phyloP scores from a whole-genome alignment of 306 rosid species.

The Potentilla sterilis region DNA sequence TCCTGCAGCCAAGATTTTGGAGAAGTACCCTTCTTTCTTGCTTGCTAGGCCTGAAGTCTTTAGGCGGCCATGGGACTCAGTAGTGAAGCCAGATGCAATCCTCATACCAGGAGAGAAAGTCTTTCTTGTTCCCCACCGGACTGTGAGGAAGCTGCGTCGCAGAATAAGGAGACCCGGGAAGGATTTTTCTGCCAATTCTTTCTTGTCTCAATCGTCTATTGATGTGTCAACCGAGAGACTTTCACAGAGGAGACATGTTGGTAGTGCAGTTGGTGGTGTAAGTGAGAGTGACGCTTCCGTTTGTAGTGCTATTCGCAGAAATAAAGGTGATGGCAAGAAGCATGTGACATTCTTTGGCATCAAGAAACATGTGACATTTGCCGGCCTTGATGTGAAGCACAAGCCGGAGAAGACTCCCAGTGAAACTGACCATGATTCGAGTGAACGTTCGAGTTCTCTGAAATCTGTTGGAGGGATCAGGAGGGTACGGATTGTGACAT shows the following conservation, averaged over 20 bases:
- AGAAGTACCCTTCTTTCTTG: slow-evolving; percentile 33
- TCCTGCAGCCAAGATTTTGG: slow-evolving; percentile 29
- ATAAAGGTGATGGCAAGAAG: slow-evolving; percentile 9
- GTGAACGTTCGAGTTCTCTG: not conserved
- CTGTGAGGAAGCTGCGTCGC: slow-evolving; percentile 26
- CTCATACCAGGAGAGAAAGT: slow-evolving; percentile 30
- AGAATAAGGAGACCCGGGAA: slow-evolving; percentile 4
- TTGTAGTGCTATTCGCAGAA: not conserved
- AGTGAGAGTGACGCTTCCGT: not conserved
- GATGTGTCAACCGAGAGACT: not conserved
- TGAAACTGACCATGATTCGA: not conserved
- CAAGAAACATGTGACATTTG: slow-evolving; percentile 20
- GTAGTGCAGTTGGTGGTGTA: not conserved
- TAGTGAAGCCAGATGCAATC: slow-evolving; percentile 27
- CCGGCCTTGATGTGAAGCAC: slow-evolving; percentile 21
- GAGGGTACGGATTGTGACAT: slow-evolving; percentile 8
- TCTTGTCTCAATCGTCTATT: not conserved
- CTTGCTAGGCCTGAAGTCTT: slow-evolving; percentile 31
- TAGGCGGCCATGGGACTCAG: slow-evolving; percentile 30
- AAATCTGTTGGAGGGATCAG: not conserved
- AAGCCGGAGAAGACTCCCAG: not conserved
- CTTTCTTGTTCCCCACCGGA: slow-evolving; percentile 21
- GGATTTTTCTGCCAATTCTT: not conserved
- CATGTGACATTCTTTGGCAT: slow-evolving; percentile 15
- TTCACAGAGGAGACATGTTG: not conserved